These are phyloP conservation scores for Metschnikowia santaceciliae DNA, from an alignment of 805 yeast species.

Conservation along the genomic window DNA sequence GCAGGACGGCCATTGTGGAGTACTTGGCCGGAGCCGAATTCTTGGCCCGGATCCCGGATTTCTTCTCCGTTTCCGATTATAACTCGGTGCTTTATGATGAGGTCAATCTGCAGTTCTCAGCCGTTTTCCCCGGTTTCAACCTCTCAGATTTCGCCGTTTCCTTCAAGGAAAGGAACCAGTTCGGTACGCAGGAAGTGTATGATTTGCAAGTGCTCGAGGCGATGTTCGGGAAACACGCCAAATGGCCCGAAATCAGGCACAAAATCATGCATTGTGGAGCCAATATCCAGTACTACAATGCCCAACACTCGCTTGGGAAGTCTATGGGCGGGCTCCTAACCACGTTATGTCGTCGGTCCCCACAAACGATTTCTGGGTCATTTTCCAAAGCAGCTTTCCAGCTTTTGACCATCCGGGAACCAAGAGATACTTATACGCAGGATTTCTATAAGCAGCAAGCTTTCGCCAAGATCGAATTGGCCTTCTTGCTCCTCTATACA, in stretches of 20 bases:
- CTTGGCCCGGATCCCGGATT: slow-evolving; percentile 22
- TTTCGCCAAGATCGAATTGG: slow-evolving; percentile 62
- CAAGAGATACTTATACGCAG: slow-evolving; percentile 49
- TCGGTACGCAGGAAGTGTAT: slow-evolving; percentile 53
- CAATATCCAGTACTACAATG: slow-evolving; percentile 57
- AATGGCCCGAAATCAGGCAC: slow-evolving; percentile 33
- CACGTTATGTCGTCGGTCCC: slow-evolving; percentile 47
- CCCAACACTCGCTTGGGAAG: slow-evolving; percentile 67
- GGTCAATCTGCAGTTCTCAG: slow-evolving; percentile 43
- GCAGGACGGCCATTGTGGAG: slow-evolving; percentile 40
- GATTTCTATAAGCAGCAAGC: slow-evolving; percentile 45
- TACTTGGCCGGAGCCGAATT: slow-evolving; percentile 39
- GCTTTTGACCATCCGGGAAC: slow-evolving; percentile 48
- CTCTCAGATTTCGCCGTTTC: slow-evolving; percentile 51
- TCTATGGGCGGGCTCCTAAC: slow-evolving; percentile 77
- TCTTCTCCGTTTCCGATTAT: slow-evolving; percentile 45
- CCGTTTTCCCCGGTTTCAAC: slow-evolving; percentile 43
- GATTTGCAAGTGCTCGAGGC: slow-evolving; percentile 61
- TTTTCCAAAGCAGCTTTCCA: slow-evolving; percentile 36
- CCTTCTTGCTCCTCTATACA: slow-evolving; percentile 50
- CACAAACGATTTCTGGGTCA: slow-evolving; percentile 12
- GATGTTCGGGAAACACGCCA: slow-evolving; percentile 39
- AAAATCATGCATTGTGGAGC: slow-evolving; percentile 56
- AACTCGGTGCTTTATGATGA: slow-evolving; percentile 44
- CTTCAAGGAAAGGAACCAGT: slow-evolving; percentile 42